Evolutionary conservation across 2,329 filamentous ascomycete species (phyloP).

Genomic region (Fusarium fujikuroi): DNA sequence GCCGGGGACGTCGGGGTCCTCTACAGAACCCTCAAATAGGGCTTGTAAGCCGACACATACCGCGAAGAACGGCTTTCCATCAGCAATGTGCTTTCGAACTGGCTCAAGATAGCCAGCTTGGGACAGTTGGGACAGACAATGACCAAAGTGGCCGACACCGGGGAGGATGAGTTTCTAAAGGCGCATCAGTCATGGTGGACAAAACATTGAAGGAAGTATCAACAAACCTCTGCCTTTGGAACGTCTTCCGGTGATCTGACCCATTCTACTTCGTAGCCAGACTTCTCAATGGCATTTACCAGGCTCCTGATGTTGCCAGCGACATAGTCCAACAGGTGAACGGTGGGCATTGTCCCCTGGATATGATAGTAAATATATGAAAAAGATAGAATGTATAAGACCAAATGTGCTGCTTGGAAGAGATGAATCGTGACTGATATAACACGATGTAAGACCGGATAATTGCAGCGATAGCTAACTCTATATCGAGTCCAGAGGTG

Average conservation of each 20-base stretch:
- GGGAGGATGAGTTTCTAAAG: conserved; percentile 89
- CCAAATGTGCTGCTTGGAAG: neutral
- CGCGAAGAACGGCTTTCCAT: conserved; percentile 97
- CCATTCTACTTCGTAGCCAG: conserved; percentile 94
- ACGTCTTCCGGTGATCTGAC: conserved; percentile 87
- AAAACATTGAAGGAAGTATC: neutral
- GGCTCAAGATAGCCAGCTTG: conserved; percentile 86
- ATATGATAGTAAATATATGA: conserved; percentile 18
- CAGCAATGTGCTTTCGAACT: conserved; percentile 82
- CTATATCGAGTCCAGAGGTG: conserved; percentile 15
- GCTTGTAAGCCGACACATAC: conserved; percentile 96
- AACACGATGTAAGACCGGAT: neutral
- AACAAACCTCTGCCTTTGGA: conserved; percentile 79
- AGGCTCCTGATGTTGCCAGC: conserved; percentile 96
- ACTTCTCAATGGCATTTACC: conserved; percentile 96
- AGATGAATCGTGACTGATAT: neutral
- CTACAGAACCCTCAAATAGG: conserved; percentile 85
- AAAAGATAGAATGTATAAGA: conserved; percentile 1
- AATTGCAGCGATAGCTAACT: conserved; percentile 20
- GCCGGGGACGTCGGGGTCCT: conserved; percentile 77
- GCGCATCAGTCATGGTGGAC: conserved; percentile 19
- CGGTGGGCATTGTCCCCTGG: conserved; percentile 72
- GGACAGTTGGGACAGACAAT: conserved; percentile 88
- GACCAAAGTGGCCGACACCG: conserved; percentile 96
- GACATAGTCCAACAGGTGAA: conserved; percentile 87